Evolutionary conservation across 1,284 basidiomycete species (phyloP).

Genomic region (Porogramme epimiltina): DNA sequence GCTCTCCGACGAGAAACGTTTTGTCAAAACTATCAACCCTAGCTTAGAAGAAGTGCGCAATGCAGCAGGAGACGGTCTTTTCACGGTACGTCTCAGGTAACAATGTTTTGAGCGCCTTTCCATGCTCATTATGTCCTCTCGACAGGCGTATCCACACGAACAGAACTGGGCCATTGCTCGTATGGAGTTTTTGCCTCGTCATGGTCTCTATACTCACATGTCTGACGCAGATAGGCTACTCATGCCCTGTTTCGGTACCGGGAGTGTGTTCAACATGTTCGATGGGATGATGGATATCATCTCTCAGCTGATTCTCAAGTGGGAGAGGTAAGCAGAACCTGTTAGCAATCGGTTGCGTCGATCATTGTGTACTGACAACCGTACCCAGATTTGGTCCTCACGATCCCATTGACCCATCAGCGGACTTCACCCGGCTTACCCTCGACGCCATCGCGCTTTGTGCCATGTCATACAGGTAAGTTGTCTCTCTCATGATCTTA

Average conservation of each 20-base stretch:
- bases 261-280: constrained; percentile 48
- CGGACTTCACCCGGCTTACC: constrained; percentile 50
- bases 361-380: not conserved
- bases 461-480: constrained; percentile 44
- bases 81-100: not conserved
- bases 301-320: constrained; percentile 48
- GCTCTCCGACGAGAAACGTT: constrained; percentile 46
- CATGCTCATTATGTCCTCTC: too few species aligned
- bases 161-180: constrained; percentile 50
- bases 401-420: constrained; percentile 42
- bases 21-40: constrained; percentile 40
- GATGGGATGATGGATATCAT: constrained; percentile 50
- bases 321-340: constrained; percentile 43
- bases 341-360: not conserved
- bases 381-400: constrained; percentile 42
- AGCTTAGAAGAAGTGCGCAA: constrained; percentile 41
- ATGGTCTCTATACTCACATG: not conserved
- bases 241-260: constrained; percentile 53
- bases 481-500: not conserved
- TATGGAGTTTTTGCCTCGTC: constrained; percentile 22
- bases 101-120: too few species aligned
- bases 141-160: constrained; percentile 34
- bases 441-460: constrained; percentile 48
- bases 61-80: constrained; percentile 43
- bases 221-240: constrained; percentile 46